Conservation (phyloP, 2,329 filamentous ascomycete genomes). For the Pseudogymnoascus sp. region DNA sequence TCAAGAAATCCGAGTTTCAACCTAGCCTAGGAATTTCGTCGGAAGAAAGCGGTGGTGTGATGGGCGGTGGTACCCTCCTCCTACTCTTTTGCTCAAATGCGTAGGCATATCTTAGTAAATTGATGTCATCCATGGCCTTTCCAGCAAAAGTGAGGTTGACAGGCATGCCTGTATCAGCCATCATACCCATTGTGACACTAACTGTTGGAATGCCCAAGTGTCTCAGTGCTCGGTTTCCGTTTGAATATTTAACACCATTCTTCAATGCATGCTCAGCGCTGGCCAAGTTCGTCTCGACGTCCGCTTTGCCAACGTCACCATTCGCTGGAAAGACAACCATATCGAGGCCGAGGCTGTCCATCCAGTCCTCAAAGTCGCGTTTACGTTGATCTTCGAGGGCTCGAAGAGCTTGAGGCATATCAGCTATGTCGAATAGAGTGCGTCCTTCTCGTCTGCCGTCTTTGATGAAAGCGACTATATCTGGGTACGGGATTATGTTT, state of each 20-base stretch:
- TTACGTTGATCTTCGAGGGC: slow-evolving; percentile 44
- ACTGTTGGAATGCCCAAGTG: slow-evolving; percentile 50
- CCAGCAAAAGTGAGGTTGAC: slow-evolving; percentile 47
- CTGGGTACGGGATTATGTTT: slow-evolving; percentile 2
- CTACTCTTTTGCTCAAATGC: slow-evolving; percentile 20
- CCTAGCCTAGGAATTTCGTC: too few relatives aligned
- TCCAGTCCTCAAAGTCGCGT: slow-evolving; percentile 45
- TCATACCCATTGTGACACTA: slow-evolving; percentile 43
- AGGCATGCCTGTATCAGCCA: slow-evolving; percentile 42
- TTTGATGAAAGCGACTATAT: neutral
- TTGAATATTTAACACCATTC: slow-evolving; percentile 48
- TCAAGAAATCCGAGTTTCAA: too few relatives aligned
- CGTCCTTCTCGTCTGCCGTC: neutral
- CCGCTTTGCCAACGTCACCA: slow-evolving; percentile 43
- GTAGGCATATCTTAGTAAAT: slow-evolving; percentile 24
- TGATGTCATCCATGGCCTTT: slow-evolving; percentile 40
- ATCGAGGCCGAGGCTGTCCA: slow-evolving; percentile 37
- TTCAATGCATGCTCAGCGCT: slow-evolving; percentile 34
- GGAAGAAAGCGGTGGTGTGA: slow-evolving; percentile 8
- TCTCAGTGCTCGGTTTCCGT: slow-evolving; percentile 46
- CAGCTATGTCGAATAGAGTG: slow-evolving; percentile 36
- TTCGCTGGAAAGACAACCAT: slow-evolving; percentile 43
- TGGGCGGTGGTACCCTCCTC: neutral
- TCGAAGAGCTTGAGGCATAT: slow-evolving; percentile 37
- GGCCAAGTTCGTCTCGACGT: slow-evolving; percentile 36